Conservation (phyloP, 106 monocot genomes). For the Iris macrosiphon region DNA sequence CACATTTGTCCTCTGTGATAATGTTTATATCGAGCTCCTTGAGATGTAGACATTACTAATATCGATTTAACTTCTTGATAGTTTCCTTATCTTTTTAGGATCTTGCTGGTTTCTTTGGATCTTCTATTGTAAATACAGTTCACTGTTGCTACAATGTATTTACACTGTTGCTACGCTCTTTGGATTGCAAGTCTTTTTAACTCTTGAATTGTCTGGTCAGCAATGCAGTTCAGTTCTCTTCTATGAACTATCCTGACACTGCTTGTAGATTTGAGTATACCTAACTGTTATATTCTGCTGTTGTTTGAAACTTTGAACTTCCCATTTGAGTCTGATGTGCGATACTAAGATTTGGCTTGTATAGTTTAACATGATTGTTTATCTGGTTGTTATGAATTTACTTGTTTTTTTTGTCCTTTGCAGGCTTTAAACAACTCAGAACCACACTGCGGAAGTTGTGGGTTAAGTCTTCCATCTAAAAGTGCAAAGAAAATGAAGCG, state of each 20-base stretch:
- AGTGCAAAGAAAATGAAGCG: slow-evolving; percentile 55
- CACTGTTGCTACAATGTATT: no score
- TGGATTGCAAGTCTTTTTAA: not conserved
- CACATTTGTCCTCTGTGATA: no score
- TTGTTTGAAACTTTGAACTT: not conserved
- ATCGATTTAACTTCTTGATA: no score
- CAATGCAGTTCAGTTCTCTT: not conserved
- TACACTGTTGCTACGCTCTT: no score
- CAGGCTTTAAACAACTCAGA: slow-evolving; percentile 34
- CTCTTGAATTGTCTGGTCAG: not conserved
- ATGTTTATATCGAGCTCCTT: no score
- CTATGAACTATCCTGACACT: not conserved
- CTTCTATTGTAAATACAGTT: no score
- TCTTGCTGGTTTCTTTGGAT: no score
- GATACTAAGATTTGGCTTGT: not conserved
- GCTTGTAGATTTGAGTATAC: not conserved
- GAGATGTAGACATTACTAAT: no score
- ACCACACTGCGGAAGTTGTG: slow-evolving; percentile 68
- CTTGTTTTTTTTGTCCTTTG: not conserved
- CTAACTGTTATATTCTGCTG: not conserved
- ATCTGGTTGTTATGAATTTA: not conserved
- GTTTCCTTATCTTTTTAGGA: no score
- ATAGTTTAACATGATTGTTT: not conserved
- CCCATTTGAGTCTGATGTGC: not conserved
- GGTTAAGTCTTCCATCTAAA: slow-evolving; percentile 41